Base-by-base conservation (phyloP, 768 basidiomycete genomes). In the Leucosporidium yakuticum region DNA sequence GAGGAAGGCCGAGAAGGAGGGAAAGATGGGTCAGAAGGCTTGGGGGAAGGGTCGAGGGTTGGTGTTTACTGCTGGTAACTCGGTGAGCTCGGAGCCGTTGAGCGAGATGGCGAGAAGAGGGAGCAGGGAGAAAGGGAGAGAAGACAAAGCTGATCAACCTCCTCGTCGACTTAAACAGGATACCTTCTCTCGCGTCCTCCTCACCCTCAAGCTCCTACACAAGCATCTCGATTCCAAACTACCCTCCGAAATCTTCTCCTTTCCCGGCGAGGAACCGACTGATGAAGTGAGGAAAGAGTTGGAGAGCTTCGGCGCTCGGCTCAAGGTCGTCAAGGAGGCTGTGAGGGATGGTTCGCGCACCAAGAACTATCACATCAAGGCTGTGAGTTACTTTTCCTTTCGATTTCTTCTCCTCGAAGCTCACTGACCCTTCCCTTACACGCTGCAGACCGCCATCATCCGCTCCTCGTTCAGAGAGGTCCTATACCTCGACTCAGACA, bases 61-160 rank as follows among this genome's bases (percentile, higher is more conserved):
- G 48, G 69, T 70, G 7, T 77, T 80, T 75, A 79, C 80, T 14
- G 81, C 80, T 25, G 80, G 80, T 23, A 80, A 81, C 73, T 78
- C 78, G 21, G 48, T 51, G 20, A n/a, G 39, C 21, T n/a, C n/a
- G 6, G 5, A n/a, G 4, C 14, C 3, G 14, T 27, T 25, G 7
- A 7, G 7, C 6, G 23, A 4, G 25, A 29, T 3, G 23, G 4
- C 25, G 23, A 15, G 4, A 14, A n/a, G 25, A n/a, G 7, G 4
- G 19, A 19, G 49, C n/a, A n/a, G n/a, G n/a, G n/a, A n/a, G n/a
- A n/a, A n/a, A n/a, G n/a, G n/a, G n/a, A n/a, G n/a, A n/a, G n/a
- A 51, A 51, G n/a, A n/a, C n/a, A 31, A 31, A n/a, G 36, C 36
- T n/a, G 15, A 34, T 34, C 9, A 4, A 2, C 20, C 12, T 36